Conservation (phyloP, 202 grass and related monocot species). For the Sporobolus alterniflorus region DNA sequence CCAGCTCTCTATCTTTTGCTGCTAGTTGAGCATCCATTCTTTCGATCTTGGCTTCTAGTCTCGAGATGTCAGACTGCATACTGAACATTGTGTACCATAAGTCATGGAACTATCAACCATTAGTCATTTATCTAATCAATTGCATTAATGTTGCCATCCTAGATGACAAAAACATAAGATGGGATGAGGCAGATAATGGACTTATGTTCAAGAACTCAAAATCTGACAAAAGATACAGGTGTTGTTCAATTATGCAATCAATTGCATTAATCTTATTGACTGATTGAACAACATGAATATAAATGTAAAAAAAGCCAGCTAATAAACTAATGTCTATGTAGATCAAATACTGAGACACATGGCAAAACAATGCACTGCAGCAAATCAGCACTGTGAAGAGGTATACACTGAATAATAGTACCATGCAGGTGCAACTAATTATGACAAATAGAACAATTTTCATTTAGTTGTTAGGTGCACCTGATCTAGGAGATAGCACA, state of each 20-base stretch:
- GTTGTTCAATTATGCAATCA: slow-evolving; percentile 13
- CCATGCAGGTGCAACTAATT: slow-evolving; percentile 36
- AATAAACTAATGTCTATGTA: slow-evolving; percentile 6
- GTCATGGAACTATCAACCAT: neutral
- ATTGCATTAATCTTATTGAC: neutral
- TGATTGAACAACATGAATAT: slow-evolving; percentile 15
- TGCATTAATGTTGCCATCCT: slow-evolving; percentile 23
- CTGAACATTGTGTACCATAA: slow-evolving; percentile 47
- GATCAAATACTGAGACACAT: neutral
- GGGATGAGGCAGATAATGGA: neutral
- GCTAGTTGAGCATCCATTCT: slow-evolving; percentile 95
- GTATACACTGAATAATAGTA: slow-evolving; percentile 23
- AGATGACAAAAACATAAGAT: neutral
- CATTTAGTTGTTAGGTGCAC: slow-evolving; percentile 41
- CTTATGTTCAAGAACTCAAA: neutral
- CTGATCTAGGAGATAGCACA: slow-evolving; percentile 21
- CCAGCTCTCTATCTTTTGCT: slow-evolving; percentile 94
- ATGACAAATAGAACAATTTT: slow-evolving; percentile 23
- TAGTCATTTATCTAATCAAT: slow-evolving; percentile 18
- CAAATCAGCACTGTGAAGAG: slow-evolving; percentile 25
- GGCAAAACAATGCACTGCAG: slow-evolving; percentile 18
- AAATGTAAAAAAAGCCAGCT: neutral
- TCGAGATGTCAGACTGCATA: slow-evolving; percentile 92
- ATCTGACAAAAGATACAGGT: neutral
- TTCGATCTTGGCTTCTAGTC: slow-evolving; percentile 97